These are phyloP conservation scores for Cicer arietinum DNA, from an alignment of 306 rosid species.

Conservation along the genomic window DNA sequence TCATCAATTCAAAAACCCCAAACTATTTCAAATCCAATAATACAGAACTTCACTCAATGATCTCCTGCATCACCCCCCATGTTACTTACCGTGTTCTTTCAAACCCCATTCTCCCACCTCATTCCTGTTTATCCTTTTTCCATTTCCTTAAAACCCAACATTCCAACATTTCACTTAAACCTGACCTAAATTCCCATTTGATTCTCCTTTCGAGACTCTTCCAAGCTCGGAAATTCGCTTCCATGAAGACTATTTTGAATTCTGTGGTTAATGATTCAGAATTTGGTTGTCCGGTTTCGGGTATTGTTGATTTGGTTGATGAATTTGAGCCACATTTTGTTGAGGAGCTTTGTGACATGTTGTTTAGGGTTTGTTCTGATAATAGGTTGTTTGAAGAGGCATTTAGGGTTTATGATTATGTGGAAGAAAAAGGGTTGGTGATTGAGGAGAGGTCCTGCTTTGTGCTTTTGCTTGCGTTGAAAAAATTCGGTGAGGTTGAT, in stretches of 20 bases:
- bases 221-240: constrained; percentile 55
- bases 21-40: constrained; percentile 41
- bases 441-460: constrained; percentile 85
- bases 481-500: constrained; percentile 53
- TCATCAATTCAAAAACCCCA: constrained; percentile 44
- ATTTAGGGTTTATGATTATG: constrained; percentile 60
- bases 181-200: constrained; percentile 66
- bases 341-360: constrained; percentile 70
- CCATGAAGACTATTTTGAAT: constrained; percentile 57
- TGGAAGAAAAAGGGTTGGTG: constrained; percentile 48
- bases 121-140: constrained; percentile 60
- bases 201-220: constrained; percentile 56
- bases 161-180: constrained; percentile 44
- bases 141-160: constrained; percentile 52
- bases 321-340: constrained; percentile 48
- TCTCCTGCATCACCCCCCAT: constrained; percentile 56
- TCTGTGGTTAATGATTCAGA: constrained; percentile 45
- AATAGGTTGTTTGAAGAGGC: constrained; percentile 68
- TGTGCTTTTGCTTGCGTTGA: constrained; percentile 71
- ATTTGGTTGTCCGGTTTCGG: constrained; percentile 34
- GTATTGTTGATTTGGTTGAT: constrained; percentile 51
- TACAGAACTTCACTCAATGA: constrained; percentile 44
- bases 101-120: constrained; percentile 53
- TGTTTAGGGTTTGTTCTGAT: constrained; percentile 70
- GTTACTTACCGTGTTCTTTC: constrained; percentile 65